phyloP scores from a whole-genome alignment of 805 yeast species.

The Wickerhamomyces chambardii region DNA sequence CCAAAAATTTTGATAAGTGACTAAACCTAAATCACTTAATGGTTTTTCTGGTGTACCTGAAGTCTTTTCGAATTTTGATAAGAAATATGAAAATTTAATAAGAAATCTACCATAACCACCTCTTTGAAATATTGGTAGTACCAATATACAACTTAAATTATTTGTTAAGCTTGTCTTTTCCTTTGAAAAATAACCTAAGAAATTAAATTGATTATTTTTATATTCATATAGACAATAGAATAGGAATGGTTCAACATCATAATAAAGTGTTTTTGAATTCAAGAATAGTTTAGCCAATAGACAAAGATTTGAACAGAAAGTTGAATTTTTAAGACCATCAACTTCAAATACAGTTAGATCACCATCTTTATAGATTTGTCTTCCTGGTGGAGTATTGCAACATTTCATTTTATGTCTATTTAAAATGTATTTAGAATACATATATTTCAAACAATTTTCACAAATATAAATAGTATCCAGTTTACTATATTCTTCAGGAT shows the following conservation, averaged over 20 bases:
- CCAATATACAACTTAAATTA: constrained; percentile 94
- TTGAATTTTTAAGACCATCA: constrained; percentile 92
- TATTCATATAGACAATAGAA: constrained; percentile 92
- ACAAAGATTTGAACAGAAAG: constrained; percentile 96
- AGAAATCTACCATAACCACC: constrained; percentile 89
- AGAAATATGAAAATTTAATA: constrained; percentile 88
- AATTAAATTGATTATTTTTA: constrained; percentile 88
- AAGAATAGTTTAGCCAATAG: constrained; percentile 80
- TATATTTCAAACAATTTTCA: constrained; percentile 84
- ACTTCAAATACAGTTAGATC: constrained; percentile 93
- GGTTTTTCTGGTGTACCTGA: constrained; percentile 98
- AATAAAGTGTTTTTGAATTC: constrained; percentile 93
- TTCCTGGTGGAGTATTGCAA: constrained; percentile 81
- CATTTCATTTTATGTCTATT: constrained; percentile 86
- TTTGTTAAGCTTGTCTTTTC: constrained; percentile 76
- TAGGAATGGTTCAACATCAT: constrained; percentile 96
- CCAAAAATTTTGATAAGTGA: constrained; percentile 95
- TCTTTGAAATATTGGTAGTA: constrained; percentile 93
- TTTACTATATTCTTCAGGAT: constrained; percentile 91
- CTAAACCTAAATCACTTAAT: constrained; percentile 83
- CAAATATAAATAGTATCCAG: constrained; percentile 86
- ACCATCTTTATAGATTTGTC: constrained; percentile 91
- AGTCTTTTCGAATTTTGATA: constrained; percentile 82
- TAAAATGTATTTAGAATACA: constrained; percentile 84
- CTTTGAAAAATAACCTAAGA: constrained; percentile 94